Conservation (phyloP, 768 basidiomycete species). For the Mycena filopes region DNA sequence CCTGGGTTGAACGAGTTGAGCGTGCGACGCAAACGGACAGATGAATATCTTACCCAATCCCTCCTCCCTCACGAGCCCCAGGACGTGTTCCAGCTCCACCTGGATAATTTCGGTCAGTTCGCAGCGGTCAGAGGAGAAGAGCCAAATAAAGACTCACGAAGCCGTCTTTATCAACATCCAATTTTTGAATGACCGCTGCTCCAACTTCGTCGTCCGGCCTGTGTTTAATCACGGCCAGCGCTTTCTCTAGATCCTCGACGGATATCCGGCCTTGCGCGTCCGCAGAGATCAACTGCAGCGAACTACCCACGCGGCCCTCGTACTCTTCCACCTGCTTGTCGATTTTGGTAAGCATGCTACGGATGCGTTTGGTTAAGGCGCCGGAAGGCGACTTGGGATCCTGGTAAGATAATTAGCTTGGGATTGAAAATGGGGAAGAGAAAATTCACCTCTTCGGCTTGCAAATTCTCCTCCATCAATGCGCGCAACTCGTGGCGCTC, state of each 20-base stretch:
- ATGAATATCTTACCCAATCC: slow-evolving; percentile 68
- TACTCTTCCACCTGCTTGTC: slow-evolving; percentile 93
- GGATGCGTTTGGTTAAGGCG: slow-evolving; percentile 95
- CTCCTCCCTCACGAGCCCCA: slow-evolving; percentile 89
- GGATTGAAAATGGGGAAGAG: slow-evolving; percentile 13
- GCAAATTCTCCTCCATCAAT: slow-evolving; percentile 94
- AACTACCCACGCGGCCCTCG: slow-evolving; percentile 86
- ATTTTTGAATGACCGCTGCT: slow-evolving; percentile 86
- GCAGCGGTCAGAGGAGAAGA: neutral
- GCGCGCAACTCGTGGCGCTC: slow-evolving; percentile 91
- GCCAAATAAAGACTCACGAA: slow-evolving; percentile 61
- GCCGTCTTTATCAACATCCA: slow-evolving; percentile 96
- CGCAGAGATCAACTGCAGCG: slow-evolving; percentile 86
- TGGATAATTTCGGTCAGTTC: neutral
- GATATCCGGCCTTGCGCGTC: slow-evolving; percentile 91
- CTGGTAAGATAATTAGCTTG: slow-evolving; percentile 44
- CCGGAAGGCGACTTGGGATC: slow-evolving; percentile 84
- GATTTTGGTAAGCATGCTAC: slow-evolving; percentile 94
- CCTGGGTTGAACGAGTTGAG: slow-evolving; percentile 56
- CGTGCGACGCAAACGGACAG: neutral
- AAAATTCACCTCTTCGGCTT: slow-evolving; percentile 79
- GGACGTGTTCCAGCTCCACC: slow-evolving; percentile 91
- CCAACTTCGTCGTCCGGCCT: slow-evolving; percentile 91
- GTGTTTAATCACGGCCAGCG: slow-evolving; percentile 93
- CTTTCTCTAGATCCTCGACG: slow-evolving; percentile 88